Evolutionary conservation across 805 yeast species (phyloP).

Genomic region (Hagleromyces aurorensis): DNA sequence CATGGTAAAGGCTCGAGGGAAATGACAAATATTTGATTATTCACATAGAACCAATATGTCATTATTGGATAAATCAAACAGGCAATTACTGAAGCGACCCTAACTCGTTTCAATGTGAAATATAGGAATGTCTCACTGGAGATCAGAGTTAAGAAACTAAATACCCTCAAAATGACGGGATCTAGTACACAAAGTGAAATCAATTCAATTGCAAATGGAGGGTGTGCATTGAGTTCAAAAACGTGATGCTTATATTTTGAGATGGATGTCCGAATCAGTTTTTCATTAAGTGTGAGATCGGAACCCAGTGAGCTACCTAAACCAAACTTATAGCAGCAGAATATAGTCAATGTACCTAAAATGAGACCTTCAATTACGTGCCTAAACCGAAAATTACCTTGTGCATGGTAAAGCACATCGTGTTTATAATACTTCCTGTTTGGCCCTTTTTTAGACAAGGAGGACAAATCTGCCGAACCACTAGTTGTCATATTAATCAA

Average conservation of each 20-base stretch:
- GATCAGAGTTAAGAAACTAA: slow-evolving; percentile 10
- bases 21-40: slow-evolving; percentile 8
- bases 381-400: slow-evolving; percentile 6
- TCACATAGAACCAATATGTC: slow-evolving; percentile 14
- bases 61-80: slow-evolving; percentile 27
- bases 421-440: slow-evolving; percentile 9
- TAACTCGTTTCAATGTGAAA: slow-evolving; percentile 16
- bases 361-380: slow-evolving; percentile 3
- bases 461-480: too few species aligned
- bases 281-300: slow-evolving; percentile 7
- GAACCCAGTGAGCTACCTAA: not conserved
- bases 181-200: slow-evolving; percentile 9
- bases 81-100: slow-evolving; percentile 37
- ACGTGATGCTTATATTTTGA: slow-evolving; percentile 8
- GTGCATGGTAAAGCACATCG: slow-evolving; percentile 12
- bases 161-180: slow-evolving; percentile 7
- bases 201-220: slow-evolving; percentile 22
- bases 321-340: not conserved
- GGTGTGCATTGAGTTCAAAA: slow-evolving; percentile 14
- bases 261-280: slow-evolving; percentile 6
- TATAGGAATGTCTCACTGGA: slow-evolving; percentile 12
- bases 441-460: slow-evolving; percentile 7
- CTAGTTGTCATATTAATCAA: too few species aligned
- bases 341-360: slow-evolving; percentile 3
- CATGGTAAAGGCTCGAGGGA: slow-evolving; percentile 37